Conservation (phyloP, 371 early-diverging fungal genomes). For the Choanephora cucurbitarum region DNA sequence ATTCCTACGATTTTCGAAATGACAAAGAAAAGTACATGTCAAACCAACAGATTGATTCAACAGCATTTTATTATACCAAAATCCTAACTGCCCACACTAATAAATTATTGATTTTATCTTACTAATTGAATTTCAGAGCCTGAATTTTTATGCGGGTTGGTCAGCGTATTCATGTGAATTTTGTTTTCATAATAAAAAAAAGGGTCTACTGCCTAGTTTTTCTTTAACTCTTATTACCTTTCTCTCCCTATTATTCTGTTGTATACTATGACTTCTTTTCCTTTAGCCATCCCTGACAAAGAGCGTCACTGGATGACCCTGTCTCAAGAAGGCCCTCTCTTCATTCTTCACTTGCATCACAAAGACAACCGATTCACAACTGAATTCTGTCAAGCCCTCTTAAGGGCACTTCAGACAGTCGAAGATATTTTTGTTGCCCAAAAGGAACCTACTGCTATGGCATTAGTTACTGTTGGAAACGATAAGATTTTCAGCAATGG, state of each 20-base stretch:
- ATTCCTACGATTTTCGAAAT: too few species aligned
- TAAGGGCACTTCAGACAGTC: slow-evolving; percentile 62
- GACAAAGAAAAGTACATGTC: too few species aligned
- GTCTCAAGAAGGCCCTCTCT: slow-evolving; percentile 57
- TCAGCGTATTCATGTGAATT: not conserved
- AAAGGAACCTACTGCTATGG: slow-evolving; percentile 46
- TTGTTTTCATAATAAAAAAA: too few species aligned
- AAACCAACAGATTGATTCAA: too few species aligned
- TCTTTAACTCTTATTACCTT: too few species aligned
- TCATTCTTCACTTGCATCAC: slow-evolving; percentile 59
- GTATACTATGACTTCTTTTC: slow-evolving; percentile 25
- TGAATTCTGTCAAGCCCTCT: slow-evolving; percentile 59
- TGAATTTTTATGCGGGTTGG: too few species aligned
- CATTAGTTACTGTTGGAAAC: slow-evolving; percentile 63
- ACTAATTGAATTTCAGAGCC: too few species aligned
- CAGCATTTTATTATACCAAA: too few species aligned
- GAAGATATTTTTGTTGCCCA: slow-evolving; percentile 49
- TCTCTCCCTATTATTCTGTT: not conserved
- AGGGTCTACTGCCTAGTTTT: too few species aligned
- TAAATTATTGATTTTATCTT: too few species aligned
- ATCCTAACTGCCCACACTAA: too few species aligned
- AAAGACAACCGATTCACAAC: slow-evolving; percentile 73
- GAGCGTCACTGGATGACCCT: slow-evolving; percentile 48
- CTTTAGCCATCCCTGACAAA: slow-evolving; percentile 40
- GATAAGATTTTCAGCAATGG: slow-evolving; percentile 83